Evolutionary conservation across 805 yeast genomes (phyloP).

Genomic region (Monosporozyma aerobia): DNA sequence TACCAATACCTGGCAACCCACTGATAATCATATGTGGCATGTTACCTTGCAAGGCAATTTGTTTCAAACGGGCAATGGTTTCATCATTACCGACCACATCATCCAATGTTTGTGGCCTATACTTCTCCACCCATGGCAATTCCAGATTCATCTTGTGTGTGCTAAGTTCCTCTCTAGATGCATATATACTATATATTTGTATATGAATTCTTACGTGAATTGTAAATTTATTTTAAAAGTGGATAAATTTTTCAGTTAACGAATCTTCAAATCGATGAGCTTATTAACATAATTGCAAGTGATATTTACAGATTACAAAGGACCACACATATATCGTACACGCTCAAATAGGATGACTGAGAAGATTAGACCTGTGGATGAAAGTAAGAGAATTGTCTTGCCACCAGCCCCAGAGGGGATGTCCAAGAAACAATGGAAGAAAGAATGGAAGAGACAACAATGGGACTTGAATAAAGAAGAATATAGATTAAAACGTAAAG

Average conservation of each 20-base stretch:
- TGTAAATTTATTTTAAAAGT: background rate
- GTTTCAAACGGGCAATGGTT: constrained; percentile 71
- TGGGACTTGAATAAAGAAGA: constrained; percentile 62
- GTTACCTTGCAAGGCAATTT: constrained; percentile 87
- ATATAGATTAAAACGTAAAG: constrained; percentile 42
- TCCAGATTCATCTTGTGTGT: constrained; percentile 15
- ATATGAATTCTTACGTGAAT: background rate
- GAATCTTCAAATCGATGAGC: background rate
- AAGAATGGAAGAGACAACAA: constrained; percentile 44
- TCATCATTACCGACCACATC: constrained; percentile 94
- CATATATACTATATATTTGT: background rate
- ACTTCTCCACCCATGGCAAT: constrained; percentile 80
- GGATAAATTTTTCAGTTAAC: background rate
- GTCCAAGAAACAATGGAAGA: constrained; percentile 81
- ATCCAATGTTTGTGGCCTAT: constrained; percentile 67
- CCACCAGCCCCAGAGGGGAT: constrained; percentile 69
- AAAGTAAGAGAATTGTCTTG: constrained; percentile 3
- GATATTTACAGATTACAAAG: too few relatives aligned
- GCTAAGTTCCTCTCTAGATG: background rate
- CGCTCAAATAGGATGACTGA: background rate
- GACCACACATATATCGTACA: too few relatives aligned
- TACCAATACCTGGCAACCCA: constrained; percentile 97
- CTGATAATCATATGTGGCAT: constrained; percentile 94
- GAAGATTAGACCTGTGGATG: background rate
- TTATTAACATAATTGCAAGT: too few relatives aligned